Percentiles rank a stretch among this genome's conserved stretches.
These are phyloP conservation scores for Phenoliferia sp. DNA, from an alignment of 1,284 basidiomycete species.

Conservation along the genomic window DNA sequence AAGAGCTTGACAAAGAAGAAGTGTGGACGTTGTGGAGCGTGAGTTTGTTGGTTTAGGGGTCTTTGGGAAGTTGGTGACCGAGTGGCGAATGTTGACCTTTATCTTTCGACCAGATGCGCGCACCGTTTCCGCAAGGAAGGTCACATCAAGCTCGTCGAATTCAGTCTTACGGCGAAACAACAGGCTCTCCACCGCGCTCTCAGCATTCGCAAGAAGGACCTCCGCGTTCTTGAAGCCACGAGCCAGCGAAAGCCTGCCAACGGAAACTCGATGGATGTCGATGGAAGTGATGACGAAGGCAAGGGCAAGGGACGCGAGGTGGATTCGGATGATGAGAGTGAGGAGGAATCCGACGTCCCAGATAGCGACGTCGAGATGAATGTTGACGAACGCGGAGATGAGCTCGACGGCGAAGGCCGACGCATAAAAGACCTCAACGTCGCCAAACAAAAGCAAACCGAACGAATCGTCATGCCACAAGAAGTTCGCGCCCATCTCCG, in stretches of 20 bases:
- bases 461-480: conserved; percentile 81
- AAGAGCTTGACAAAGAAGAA: conserved; percentile 61
- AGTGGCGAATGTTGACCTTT: neutral
- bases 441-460: conserved; percentile 68
- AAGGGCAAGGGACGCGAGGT: conserved; percentile 53
- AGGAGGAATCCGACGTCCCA: conserved; percentile 36
- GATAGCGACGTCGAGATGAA: conserved; percentile 43
- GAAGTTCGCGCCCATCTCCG: conserved; percentile 93
- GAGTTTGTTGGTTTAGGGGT: conserved; percentile 45
- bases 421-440: conserved; percentile 45
- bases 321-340: conserved; percentile 34
- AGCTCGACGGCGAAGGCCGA: conserved; percentile 18
- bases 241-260: conserved; percentile 47
- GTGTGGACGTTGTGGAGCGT: conserved; percentile 78
- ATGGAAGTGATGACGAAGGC: conserved; percentile 41
- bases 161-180: conserved; percentile 76
- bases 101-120: conserved; percentile 53
- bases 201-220: conserved; percentile 63
- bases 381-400: conserved; percentile 41
- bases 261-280: conserved; percentile 16
- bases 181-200: conserved; percentile 58
- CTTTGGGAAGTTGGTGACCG: neutral
- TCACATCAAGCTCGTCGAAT: conserved; percentile 89
- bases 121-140: conserved; percentile 93
- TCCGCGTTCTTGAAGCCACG: conserved; percentile 48